Evolutionary conservation across 208 protist genomes (phyloP).

Genomic region (Leishmania martiniquensis): DNA sequence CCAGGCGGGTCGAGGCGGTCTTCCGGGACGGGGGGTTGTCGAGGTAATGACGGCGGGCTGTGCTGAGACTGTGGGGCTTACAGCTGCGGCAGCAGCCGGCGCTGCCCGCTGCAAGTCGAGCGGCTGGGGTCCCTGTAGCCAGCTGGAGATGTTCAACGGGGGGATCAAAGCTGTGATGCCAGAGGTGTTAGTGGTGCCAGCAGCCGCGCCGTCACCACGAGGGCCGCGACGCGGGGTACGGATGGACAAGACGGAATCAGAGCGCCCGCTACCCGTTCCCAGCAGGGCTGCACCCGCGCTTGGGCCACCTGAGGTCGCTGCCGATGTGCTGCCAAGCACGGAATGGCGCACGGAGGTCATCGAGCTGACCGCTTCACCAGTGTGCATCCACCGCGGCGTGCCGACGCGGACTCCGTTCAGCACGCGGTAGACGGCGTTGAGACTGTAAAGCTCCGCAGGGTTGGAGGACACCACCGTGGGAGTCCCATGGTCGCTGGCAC

Average conservation of each 20-base stretch:
- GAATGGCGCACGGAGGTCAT: conserved; percentile 18
- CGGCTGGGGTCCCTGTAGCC: conserved; percentile 33
- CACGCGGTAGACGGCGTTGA: conserved; percentile 57
- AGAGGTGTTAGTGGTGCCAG: not conserved
- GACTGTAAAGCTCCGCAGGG: conserved; percentile 37
- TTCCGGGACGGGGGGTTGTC: conserved; percentile 6
- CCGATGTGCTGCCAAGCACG: not conserved
- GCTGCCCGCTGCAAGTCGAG: conserved; percentile 26
- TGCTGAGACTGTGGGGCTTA: not conserved
- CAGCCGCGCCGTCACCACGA: not conserved
- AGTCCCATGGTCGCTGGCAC: not conserved
- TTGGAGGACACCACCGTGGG: conserved; percentile 10
- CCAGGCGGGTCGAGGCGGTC: not conserved
- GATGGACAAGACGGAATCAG: conserved; percentile 16
- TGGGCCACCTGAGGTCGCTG: not conserved
- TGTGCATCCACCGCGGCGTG: conserved; percentile 31
- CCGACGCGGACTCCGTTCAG: conserved; percentile 32
- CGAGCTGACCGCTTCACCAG: conserved; percentile 12
- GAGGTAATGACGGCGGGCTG: not conserved
- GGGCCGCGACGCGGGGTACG: conserved; percentile 1
- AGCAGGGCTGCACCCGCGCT: not conserved
- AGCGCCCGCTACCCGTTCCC: conserved; percentile 4
- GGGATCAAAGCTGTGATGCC: conserved; percentile 1
- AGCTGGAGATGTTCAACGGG: conserved; percentile 19
- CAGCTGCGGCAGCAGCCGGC: not conserved